Conservation (phyloP, 371 early-diverging fungal species). For the Smittium culicis region DNA sequence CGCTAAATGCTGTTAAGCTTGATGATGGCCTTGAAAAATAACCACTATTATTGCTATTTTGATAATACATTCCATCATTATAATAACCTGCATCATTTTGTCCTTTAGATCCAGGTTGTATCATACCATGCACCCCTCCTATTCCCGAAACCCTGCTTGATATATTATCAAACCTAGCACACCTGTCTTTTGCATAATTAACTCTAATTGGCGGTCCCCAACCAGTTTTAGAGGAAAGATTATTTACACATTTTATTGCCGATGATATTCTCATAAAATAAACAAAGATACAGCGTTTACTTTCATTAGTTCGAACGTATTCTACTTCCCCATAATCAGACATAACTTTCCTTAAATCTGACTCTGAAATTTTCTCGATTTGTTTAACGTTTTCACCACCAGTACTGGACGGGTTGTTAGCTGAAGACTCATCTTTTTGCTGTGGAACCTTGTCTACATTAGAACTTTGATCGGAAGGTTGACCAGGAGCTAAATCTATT, state of each 20-base stretch:
- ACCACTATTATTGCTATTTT: neutral
- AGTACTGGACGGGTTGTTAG: neutral
- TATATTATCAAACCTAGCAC: neutral
- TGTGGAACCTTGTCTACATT: too few relatives aligned
- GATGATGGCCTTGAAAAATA: neutral
- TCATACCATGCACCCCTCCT: neutral
- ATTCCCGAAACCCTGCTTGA: neutral
- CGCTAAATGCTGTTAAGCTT: neutral
- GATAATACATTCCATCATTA: neutral
- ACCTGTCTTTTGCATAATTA: conserved; percentile 10
- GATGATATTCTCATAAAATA: conserved; percentile 10
- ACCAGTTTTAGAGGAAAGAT: neutral
- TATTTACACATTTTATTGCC: conserved; percentile 9
- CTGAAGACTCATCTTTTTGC: too few relatives aligned
- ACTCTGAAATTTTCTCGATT: neutral
- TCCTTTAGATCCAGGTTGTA: neutral
- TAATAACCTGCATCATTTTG: neutral
- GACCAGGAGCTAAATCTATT: too few relatives aligned
- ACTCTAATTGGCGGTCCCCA: conserved; percentile 1
- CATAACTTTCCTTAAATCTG: conserved; percentile 4
- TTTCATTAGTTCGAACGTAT: conserved; percentile 1
- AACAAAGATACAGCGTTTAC: conserved; percentile 11
- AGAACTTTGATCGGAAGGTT: too few relatives aligned
- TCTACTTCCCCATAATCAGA: conserved; percentile 10
- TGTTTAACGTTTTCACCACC: neutral